Evolutionary conservation across 2,329 filamentous ascomycete species (phyloP).

Genomic region (Colletotrichum siamense): DNA sequence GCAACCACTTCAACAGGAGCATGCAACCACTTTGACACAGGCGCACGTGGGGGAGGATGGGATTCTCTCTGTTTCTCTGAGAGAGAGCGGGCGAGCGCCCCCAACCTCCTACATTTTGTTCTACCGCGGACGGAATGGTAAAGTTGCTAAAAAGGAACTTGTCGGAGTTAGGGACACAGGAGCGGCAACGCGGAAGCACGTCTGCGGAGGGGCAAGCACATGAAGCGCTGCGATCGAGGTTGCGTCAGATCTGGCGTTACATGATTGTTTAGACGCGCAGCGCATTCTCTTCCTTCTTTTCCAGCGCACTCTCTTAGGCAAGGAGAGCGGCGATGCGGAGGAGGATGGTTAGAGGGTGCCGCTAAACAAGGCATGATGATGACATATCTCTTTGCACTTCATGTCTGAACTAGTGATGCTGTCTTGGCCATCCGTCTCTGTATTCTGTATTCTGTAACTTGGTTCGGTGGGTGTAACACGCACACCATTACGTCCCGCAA

Average conservation of each 20-base stretch:
- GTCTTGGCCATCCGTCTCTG: background rate
- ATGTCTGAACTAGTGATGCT: background rate
- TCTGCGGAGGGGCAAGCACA: background rate
- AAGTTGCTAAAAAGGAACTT: background rate
- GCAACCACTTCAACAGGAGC: conserved; percentile 11
- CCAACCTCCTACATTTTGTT: background rate
- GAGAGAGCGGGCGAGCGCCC: background rate
- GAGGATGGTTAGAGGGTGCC: background rate
- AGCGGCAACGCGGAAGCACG: background rate
- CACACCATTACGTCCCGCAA: background rate
- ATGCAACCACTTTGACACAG: conserved; percentile 14
- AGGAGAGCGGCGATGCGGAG: background rate
- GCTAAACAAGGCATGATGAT: background rate
- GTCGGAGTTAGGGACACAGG: background rate
- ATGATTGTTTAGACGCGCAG: background rate
- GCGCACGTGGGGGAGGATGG: conserved; percentile 5
- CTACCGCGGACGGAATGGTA: background rate
- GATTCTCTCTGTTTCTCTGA: background rate
- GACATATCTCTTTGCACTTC: background rate
- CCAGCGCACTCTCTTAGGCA: background rate
- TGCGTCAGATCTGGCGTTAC: background rate
- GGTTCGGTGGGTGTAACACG: background rate
- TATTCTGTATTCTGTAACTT: background rate
- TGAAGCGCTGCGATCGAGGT: background rate
- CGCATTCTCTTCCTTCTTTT: background rate